Percentiles rank a stretch among this genome's conserved stretches.
Conservation (phyloP, 2,329 filamentous ascomycete species). For the Aspergillus ruber region DNA sequence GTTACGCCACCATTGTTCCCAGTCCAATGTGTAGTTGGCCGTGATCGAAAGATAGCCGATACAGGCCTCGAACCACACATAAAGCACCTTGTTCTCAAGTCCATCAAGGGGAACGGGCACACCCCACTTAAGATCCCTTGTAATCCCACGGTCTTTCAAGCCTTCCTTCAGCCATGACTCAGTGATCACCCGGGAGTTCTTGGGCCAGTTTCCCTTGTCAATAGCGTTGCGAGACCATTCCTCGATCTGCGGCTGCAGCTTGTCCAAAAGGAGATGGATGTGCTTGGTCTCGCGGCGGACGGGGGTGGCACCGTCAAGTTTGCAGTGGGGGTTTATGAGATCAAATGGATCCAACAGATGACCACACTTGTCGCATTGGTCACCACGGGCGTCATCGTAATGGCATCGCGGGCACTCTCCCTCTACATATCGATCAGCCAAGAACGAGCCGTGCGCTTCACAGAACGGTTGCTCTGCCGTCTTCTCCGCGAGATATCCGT, state of each 20-base stretch:
- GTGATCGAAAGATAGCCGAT: conserved; percentile 96
- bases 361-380: conserved; percentile 71
- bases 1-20: conserved; percentile 93
- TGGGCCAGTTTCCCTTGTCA: conserved; percentile 55
- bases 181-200: conserved; percentile 40
- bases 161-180: conserved; percentile 60
- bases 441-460: conserved; percentile 56
- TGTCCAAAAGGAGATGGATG: conserved; percentile 80
- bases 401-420: conserved; percentile 46
- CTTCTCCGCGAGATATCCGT: conserved; percentile 80
- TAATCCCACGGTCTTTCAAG: conserved; percentile 79
- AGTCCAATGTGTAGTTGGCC: conserved; percentile 76
- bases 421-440: conserved; percentile 67
- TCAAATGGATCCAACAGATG: conserved; percentile 65
- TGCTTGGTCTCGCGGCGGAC: conserved; percentile 80
- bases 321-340: conserved; percentile 80
- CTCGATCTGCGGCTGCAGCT: conserved; percentile 68
- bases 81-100: conserved; percentile 74
- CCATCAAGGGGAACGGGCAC: conserved; percentile 54
- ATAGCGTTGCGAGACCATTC: conserved; percentile 70
- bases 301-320: conserved; percentile 78
- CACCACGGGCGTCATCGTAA: conserved; percentile 64
- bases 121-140: conserved; percentile 88
- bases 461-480: conserved; percentile 88
- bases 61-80: conserved; percentile 89